These are phyloP conservation scores for Acacia melanoxylon DNA, from an alignment of 306 rosid species.

Conservation along the genomic window DNA sequence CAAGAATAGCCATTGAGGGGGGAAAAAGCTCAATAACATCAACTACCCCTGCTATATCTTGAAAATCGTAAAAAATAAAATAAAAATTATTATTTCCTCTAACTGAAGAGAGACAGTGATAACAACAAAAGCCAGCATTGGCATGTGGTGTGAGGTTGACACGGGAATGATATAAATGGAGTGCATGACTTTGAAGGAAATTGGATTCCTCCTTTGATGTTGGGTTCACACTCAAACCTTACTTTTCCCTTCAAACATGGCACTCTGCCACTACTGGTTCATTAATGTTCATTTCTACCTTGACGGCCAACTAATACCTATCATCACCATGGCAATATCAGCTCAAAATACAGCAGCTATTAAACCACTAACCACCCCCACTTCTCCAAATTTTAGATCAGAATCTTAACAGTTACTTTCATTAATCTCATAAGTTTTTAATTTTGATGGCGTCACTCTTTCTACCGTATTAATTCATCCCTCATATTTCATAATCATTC, in stretches of 20 bases:
- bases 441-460: constrained; percentile 5
- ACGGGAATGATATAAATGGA: not conserved
- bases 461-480: not conserved
- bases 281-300: constrained; percentile 42
- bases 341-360: not conserved
- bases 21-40: no score
- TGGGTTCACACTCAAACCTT: not conserved
- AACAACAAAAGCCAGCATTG: constrained; percentile 13
- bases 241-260: not conserved
- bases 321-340: constrained; percentile 16
- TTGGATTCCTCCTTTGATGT: not conserved
- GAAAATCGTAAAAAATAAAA: no score
- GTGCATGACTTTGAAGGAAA: not conserved
- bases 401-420: not conserved
- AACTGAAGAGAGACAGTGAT: not conserved
- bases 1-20: no score
- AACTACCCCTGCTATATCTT: not conserved
- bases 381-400: not conserved
- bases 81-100: no score
- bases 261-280: not conserved
- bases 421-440: not conserved
- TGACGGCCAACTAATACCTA: constrained; percentile 48
- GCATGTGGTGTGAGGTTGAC: constrained; percentile 38
- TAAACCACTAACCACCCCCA: not conserved
- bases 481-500: not conserved